Conservation (phyloP, 2,329 filamentous ascomycete genomes). For the Colletotrichum melonis region DNA sequence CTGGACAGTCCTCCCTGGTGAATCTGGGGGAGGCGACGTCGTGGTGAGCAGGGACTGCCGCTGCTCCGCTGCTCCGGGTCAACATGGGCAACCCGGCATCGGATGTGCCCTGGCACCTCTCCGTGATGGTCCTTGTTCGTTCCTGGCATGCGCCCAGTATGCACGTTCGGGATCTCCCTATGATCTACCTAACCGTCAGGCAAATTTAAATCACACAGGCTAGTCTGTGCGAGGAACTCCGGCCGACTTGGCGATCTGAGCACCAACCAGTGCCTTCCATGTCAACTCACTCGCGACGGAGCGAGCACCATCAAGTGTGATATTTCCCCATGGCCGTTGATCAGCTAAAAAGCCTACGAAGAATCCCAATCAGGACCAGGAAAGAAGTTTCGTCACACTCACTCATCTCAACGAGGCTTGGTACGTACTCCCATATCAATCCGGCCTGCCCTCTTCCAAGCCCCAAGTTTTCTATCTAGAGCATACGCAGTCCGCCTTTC, state of each 20-base stretch:
- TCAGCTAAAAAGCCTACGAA: slow-evolving; percentile 35
- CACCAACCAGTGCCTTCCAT: slow-evolving; percentile 34
- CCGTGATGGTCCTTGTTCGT: slow-evolving; percentile 12
- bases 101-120: slow-evolving; percentile 28
- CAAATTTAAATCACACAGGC: slow-evolving; percentile 36
- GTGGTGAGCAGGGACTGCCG: slow-evolving; percentile 29
- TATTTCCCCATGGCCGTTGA: slow-evolving; percentile 7
- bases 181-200: slow-evolving; percentile 35
- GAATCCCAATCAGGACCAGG: slow-evolving; percentile 4
- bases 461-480: slow-evolving; percentile 24
- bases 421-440: slow-evolving; percentile 33
- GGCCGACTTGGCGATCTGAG: slow-evolving; percentile 38
- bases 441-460: slow-evolving; percentile 28
- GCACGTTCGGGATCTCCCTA: slow-evolving; percentile 35
- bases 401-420: slow-evolving; percentile 36
- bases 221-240: slow-evolving; percentile 37
- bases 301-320: slow-evolving; percentile 23
- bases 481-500: slow-evolving; percentile 29
- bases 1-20: not conserved
- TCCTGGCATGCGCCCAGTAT: slow-evolving; percentile 16
- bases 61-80: slow-evolving; percentile 28
- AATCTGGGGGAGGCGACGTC: slow-evolving; percentile 17
- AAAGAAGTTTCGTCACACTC: slow-evolving; percentile 32
- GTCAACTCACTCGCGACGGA: slow-evolving; percentile 31
- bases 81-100: slow-evolving; percentile 34